Conservation (phyloP, 1,284 basidiomycete genomes). For the Cutaneotrichosporon sp. region DNA sequence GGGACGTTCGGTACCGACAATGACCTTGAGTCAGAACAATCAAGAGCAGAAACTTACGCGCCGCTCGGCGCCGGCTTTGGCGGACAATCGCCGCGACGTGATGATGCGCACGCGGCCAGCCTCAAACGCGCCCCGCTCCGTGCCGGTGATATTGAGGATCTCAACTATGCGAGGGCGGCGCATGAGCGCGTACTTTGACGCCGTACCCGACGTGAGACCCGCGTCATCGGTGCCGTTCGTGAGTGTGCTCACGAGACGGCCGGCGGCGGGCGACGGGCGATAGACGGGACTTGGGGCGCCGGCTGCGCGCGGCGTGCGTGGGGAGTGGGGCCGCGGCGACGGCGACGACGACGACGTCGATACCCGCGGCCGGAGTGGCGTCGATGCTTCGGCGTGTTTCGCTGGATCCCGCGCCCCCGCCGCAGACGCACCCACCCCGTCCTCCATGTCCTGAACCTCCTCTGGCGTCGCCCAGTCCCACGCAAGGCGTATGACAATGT, state of each 20-base stretch:
- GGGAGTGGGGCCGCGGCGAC: not conserved
- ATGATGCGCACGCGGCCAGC: conserved; percentile 36
- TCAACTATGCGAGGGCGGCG: conserved; percentile 24
- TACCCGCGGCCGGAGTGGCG: not conserved
- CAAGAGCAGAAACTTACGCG: conserved; percentile 27
- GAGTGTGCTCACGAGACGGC: not conserved
- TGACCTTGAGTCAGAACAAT: conserved; percentile 4
- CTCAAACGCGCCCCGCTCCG: conserved; percentile 34
- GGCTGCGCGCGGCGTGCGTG: not conserved
- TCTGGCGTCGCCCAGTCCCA: conserved; percentile 62
- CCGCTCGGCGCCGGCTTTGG: conserved; percentile 43
- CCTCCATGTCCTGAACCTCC: conserved; percentile 10
- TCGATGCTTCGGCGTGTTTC: not conserved
- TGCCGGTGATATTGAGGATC: conserved; percentile 28
- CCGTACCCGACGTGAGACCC: conserved; percentile 7
- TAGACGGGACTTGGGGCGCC: not conserved
- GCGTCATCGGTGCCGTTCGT: conserved; percentile 1
- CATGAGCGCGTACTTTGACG: conserved; percentile 13
- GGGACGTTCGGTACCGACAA: conserved; percentile 11
- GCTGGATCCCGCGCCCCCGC: not conserved
- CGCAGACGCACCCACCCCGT: not conserved
- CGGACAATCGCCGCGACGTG: conserved; percentile 44
- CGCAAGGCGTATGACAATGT: conserved; percentile 75
- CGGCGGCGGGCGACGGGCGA: not conserved
- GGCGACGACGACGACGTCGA: not conserved